These are phyloP conservation scores for Pythium oligandrum DNA, from an alignment of 352 stramenopile genomes.

Conservation along the genomic window DNA sequence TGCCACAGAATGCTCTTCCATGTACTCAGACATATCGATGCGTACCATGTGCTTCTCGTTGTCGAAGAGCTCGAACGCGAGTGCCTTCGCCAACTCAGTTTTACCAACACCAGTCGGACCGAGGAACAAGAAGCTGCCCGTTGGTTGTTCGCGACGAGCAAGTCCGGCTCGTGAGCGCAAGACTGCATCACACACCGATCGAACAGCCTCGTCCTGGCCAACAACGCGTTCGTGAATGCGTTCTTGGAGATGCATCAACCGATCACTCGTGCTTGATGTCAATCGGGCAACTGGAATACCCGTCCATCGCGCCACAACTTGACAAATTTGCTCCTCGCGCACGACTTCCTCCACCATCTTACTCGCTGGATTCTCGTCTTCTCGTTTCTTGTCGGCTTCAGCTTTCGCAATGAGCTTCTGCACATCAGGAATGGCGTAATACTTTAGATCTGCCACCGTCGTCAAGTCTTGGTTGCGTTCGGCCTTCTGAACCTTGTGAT, in stretches of 20 bases:
- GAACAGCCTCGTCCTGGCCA: slow-evolving; percentile 91
- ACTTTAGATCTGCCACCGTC: slow-evolving; percentile 94
- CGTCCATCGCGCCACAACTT: slow-evolving; percentile 88
- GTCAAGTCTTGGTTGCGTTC: slow-evolving; percentile 94
- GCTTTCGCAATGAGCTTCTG: slow-evolving; percentile 83
- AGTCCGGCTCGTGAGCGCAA: slow-evolving; percentile 91
- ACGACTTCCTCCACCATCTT: slow-evolving; percentile 87
- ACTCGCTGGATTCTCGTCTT: slow-evolving; percentile 53
- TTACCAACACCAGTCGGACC: slow-evolving; percentile 95
- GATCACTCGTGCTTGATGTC: slow-evolving; percentile 69
- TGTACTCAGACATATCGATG: slow-evolving; percentile 99
- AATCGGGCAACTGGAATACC: slow-evolving; percentile 87
- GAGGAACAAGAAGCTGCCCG: slow-evolving; percentile 95
- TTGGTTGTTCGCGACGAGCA: slow-evolving; percentile 80
- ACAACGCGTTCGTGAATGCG: slow-evolving; percentile 90
- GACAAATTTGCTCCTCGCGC: slow-evolving; percentile 83
- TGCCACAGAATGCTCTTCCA: slow-evolving; percentile 94
- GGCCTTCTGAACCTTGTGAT: slow-evolving; percentile 92
- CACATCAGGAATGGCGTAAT: slow-evolving; percentile 92
- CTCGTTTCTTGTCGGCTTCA: slow-evolving; percentile 61
- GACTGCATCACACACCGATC: slow-evolving; percentile 90
- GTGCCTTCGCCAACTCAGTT: slow-evolving; percentile 92
- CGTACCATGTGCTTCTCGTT: slow-evolving; percentile 93
- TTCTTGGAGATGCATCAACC: slow-evolving; percentile 77
- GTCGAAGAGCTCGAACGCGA: slow-evolving; percentile 95